phyloP scores from a whole-genome alignment of 371 early-diverging fungal species.

The Syncephalis plumigaleata region DNA sequence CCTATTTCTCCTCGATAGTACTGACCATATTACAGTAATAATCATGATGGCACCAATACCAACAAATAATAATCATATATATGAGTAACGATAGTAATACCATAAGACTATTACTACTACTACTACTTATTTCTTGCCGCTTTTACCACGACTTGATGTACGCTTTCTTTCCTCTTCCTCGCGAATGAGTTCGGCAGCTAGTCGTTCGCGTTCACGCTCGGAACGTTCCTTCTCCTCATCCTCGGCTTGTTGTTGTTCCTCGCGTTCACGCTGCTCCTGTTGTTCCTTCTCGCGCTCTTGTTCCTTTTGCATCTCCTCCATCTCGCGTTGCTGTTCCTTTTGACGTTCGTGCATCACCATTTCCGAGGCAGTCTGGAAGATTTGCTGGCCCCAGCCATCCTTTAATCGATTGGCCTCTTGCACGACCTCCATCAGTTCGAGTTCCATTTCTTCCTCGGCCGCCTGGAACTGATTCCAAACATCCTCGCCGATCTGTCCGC shows the following conservation, averaged over 20 bases:
- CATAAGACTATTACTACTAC: no score
- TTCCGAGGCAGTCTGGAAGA: constrained; percentile 70
- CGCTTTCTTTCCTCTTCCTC: no score
- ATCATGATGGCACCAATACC: no score
- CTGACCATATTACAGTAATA: no score
- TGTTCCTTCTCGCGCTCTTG: neutral
- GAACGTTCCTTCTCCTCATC: neutral
- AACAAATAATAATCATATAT: no score
- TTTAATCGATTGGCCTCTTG: constrained; percentile 66
- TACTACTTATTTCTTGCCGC: no score
- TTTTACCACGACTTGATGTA: no score
- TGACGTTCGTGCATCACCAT: constrained; percentile 23
- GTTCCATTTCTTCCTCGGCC: constrained; percentile 71
- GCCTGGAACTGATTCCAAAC: constrained; percentile 58
- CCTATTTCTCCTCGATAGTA: no score
- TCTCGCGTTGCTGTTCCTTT: neutral
- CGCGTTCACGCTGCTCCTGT: neutral
- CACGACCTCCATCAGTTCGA: constrained; percentile 64
- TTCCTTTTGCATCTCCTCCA: neutral
- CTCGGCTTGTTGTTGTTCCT: neutral
- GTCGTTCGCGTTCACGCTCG: no score
- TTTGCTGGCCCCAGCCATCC: constrained; percentile 69
- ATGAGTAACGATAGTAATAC: no score
- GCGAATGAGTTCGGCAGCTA: no score
- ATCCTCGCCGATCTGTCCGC: constrained; percentile 80